Conservation (phyloP, 306 rosid genomes). For the Cicer chorassanicum region DNA sequence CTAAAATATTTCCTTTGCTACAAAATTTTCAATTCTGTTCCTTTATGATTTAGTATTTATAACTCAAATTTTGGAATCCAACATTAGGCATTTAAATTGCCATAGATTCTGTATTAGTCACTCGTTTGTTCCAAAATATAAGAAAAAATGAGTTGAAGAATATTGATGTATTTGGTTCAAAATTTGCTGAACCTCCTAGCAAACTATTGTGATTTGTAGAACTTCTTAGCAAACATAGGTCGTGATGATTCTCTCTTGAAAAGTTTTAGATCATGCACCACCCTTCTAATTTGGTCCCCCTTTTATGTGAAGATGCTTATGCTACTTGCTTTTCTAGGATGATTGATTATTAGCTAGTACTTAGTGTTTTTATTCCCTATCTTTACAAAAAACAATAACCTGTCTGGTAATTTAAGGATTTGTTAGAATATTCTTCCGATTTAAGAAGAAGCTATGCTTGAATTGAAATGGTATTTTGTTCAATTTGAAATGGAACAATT, state of each 20-base stretch:
- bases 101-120: too few species aligned
- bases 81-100: not conserved
- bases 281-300: not conserved
- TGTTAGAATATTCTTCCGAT: not conserved
- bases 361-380: not conserved
- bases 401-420: not conserved
- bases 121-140: too few species aligned
- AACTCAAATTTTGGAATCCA: not conserved
- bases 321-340: not conserved
- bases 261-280: not conserved
- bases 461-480: not conserved
- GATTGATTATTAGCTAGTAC: not conserved
- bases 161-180: too few species aligned
- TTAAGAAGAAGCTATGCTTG: not conserved
- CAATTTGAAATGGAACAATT: not conserved
- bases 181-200: not conserved
- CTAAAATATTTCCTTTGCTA: not conserved
- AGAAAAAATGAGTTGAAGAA: too few species aligned
- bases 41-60: not conserved
- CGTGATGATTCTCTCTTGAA: not conserved
- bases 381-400: not conserved
- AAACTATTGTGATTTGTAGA: not conserved
- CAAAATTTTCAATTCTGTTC: slow-evolving; percentile 13
- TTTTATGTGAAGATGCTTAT: not conserved
- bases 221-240: not conserved